Evolutionary conservation across 495 filamentous ascomycete genomes (phyloP), one percentile per base, ranked within the genome.

Genomic region (Friedmanniomyces simplex): DNA sequence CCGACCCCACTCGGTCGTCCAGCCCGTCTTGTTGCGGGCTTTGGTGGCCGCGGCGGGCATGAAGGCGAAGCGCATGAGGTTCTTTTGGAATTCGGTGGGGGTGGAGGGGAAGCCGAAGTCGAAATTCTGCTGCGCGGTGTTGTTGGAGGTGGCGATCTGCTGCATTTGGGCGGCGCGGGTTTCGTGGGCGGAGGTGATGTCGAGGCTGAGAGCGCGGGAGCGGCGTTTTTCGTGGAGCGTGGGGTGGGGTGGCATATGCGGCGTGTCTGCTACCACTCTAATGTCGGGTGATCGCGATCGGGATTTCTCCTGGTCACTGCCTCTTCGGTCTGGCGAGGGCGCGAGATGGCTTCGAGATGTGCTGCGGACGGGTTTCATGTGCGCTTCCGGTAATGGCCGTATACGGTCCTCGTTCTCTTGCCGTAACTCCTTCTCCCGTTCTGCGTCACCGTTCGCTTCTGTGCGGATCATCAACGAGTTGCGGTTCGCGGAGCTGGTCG

Each of bases 1-100:
- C 0, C 93, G 82, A n/a, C 87, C 89, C 69, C 96, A 96, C 68
- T 96, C 91, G 5, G 91, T 87, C 54, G 80, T 83, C 86, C 89
- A 95, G 32, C 87, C 87, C 58, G 86, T 85, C 61, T 87, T 83
- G 63, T 79, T n/a, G n/a, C n/a, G 82, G 13, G 55, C 21, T 68
- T 86, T 80, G 50, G 79, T 73, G 16, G 80, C 69, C 1, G 75
- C 69, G 0, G 75, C 69, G 0, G 81, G 78, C 45, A 88, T 80
- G 68, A 88, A 90, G 10, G 89, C 88, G 71, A 90, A 94, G 20
- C 88, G 86, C 78, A 91, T 88, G 37, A 90, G 77, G 61, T 81
- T 87, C 73, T 86, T 88, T 67, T 88, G 84, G 71, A 88, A 84
- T 61, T 88, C 82, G 30, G 84, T 87, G 21, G 85, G 84, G 26